Percentiles rank a stretch among this genome's conserved stretches.
phyloP scores from a whole-genome alignment of 208 protist genomes.

The Leishmania amazonensis region DNA sequence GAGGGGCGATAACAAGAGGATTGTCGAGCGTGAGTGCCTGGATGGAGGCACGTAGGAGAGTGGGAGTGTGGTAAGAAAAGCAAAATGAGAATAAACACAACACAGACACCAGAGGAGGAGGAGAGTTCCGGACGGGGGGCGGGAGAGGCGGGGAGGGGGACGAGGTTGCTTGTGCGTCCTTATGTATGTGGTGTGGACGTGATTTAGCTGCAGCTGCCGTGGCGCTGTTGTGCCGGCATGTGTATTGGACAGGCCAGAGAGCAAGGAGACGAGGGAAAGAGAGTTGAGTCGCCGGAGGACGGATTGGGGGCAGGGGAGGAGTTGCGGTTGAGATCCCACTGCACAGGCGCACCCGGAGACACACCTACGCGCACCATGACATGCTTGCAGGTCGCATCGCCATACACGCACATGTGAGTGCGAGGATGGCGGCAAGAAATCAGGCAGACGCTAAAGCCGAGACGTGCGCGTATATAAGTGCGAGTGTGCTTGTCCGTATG shows the following conservation, averaged over 20 bases:
- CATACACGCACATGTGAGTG: neutral
- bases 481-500: no score
- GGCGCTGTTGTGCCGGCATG: neutral
- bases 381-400: neutral
- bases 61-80: neutral
- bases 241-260: neutral
- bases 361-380: neutral
- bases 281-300: neutral
- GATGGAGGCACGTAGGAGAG: neutral
- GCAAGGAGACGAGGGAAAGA: neutral
- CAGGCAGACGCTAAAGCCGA: no score
- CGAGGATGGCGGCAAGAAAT: no score
- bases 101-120: neutral
- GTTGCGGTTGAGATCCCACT: neutral
- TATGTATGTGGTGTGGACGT: neutral
- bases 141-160: neutral
- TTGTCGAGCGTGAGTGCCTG: neutral
- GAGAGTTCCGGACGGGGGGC: neutral
- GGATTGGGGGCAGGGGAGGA: neutral
- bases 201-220: neutral
- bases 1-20: neutral
- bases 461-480: no score
- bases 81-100: slow-evolving; percentile 6
- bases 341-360: neutral
- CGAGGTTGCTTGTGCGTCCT: neutral